Evolutionary conservation across 140 eudicot species (phyloP), one percentile per base, ranked within the genome.

Genomic region (Oenanthe javanica): DNA sequence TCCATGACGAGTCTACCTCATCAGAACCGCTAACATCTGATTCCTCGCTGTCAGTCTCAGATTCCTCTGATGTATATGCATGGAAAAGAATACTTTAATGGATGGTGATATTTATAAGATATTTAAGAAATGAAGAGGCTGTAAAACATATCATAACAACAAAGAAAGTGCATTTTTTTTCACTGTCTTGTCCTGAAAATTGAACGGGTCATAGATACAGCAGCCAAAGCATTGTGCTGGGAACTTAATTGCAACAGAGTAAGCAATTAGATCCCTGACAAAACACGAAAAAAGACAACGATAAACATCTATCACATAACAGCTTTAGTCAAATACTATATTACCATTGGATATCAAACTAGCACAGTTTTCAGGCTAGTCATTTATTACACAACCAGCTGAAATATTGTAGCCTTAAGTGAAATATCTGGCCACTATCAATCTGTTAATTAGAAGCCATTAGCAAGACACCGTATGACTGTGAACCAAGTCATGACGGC

Each of bases 11-110:
- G 67, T 88, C 92, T 2, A 86, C 92, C 61, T 88, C 92, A 46
- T 88, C 92, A 66, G 92, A 88, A 51, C 92, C 92, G 77, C 90
- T 86, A 77, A 88, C 92, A 79, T 88, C 90, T 63, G 92, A 88
- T 64, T 84, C 92, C 81, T 86, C 90, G 31, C 88, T 88, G 80
- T 86, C 90, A n/a, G 92, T 88, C 76, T 88, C 92, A 42, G 92
- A 88, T 80, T 86, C 92, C 79, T 84, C 90, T 75, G 79, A 84
- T 77, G 57, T 59, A 77, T 50, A 72, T 51, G 48, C 55, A 78
- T 67, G 51, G 12, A 25, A 46, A 5, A 3, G n/a, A 74, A 74
- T n/a, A 47, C 31, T 36, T 75, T 25, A 75, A 48, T 11, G 43
- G 18, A 13, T 23, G 14, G 6, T 3, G 38, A n/a, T 3, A 47